phyloP scores from a whole-genome alignment of 192 early-diverging fungal species.

The Geosiphon pyriformis region DNA sequence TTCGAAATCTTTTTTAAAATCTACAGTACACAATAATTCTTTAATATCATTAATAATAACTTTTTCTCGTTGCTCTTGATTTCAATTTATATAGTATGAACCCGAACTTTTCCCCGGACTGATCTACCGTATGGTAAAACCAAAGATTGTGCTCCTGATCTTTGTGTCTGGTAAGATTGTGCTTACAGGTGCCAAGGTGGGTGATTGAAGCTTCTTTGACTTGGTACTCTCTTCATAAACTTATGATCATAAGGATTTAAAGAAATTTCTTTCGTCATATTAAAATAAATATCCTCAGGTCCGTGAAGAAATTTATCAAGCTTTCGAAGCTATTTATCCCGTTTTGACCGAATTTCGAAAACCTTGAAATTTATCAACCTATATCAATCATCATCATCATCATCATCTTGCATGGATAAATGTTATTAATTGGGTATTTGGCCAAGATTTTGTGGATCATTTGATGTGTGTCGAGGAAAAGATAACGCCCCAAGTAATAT shows the following conservation, averaged over 20 bases:
- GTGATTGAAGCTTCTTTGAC: too few species aligned
- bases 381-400: background rate
- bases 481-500: background rate
- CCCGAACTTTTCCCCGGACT: slow-evolving; percentile 99
- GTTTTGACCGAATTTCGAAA: slow-evolving; percentile 87
- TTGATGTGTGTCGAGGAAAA: background rate
- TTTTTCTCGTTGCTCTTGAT: background rate
- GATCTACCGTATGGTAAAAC: slow-evolving; percentile 98
- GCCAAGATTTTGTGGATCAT: background rate
- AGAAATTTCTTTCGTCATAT: too few species aligned
- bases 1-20: slow-evolving; percentile 14
- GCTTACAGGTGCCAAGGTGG: slow-evolving; percentile 94
- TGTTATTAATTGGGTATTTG: background rate
- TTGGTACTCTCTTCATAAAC: too few species aligned
- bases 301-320: slow-evolving; percentile 96
- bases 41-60: background rate
- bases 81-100: slow-evolving; percentile 69
- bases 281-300: slow-evolving; percentile 31
- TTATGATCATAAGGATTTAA: too few species aligned
- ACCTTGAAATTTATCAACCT: slow-evolving; percentile 37
- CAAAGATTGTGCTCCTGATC: slow-evolving; percentile 97
- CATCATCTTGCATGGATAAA: background rate
- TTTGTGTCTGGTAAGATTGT: slow-evolving; percentile 99
- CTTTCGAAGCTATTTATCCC: slow-evolving; percentile 97
- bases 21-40: background rate